Evolutionary conservation across 192 early-diverging fungal species (phyloP).

Genomic region (Backusella luteola): DNA sequence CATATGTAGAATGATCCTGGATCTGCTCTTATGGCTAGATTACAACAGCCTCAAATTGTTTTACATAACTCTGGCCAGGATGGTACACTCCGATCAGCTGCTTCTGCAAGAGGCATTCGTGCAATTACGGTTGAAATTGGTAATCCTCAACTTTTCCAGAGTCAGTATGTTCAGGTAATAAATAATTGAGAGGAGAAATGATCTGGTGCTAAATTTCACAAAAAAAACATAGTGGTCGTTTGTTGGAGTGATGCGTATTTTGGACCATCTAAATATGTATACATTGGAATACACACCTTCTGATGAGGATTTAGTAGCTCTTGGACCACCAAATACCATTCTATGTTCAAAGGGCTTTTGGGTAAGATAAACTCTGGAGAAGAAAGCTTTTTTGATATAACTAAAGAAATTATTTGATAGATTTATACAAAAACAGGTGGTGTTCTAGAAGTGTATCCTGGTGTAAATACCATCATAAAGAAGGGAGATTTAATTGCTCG

Average conservation of each 20-base stretch:
- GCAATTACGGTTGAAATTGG: constrained; percentile 94
- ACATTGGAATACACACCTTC: constrained; percentile 17
- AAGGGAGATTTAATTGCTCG: constrained; percentile 85
- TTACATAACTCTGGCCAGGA: constrained; percentile 68
- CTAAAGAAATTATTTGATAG: constrained; percentile 48
- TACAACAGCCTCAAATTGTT: constrained; percentile 84
- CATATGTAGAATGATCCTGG: constrained; percentile 54
- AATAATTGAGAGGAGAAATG: not conserved
- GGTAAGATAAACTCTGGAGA: constrained; percentile 7
- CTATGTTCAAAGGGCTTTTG: constrained; percentile 39
- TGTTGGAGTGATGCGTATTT: constrained; percentile 64
- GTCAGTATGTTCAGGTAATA: constrained; percentile 71
- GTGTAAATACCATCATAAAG: constrained; percentile 76
- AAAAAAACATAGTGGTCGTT: constrained; percentile 52
- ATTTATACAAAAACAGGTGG: constrained; percentile 88
- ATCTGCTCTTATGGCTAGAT: constrained; percentile 70
- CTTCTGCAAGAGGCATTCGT: constrained; percentile 68
- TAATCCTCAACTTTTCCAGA: constrained; percentile 84
- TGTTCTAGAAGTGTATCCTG: constrained; percentile 81
- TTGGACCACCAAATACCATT: constrained; percentile 29
- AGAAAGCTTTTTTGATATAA: not conserved
- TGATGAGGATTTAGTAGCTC: not conserved
- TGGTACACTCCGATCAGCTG: constrained; percentile 81
- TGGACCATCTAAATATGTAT: constrained; percentile 64
- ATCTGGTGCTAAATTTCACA: not conserved